These are phyloP conservation scores for Sporobolomyces pararoseus DNA, from an alignment of 768 basidiomycete species.

Conservation along the genomic window DNA sequence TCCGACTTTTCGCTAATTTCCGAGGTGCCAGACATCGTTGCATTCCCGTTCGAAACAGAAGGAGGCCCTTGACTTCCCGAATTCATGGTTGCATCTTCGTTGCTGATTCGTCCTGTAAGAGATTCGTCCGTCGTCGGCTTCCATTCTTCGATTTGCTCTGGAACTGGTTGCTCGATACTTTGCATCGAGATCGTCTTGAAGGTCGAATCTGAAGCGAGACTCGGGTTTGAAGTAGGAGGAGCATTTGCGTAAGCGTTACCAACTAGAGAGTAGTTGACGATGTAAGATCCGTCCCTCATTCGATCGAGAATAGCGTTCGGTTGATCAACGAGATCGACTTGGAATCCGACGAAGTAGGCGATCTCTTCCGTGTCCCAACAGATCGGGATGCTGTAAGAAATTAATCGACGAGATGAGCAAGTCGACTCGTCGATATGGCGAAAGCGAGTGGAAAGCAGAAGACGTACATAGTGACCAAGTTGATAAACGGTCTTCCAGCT, in stretches of 20 bases:
- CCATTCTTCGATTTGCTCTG: slow-evolving; percentile 13
- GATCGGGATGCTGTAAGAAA: slow-evolving; percentile 66
- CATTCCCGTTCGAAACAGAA: background rate
- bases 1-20: slow-evolving; percentile 20
- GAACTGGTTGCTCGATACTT: slow-evolving; percentile 18
- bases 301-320: slow-evolving; percentile 77
- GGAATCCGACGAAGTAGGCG: slow-evolving; percentile 89
- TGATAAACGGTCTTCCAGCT: slow-evolving; percentile 78
- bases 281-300: slow-evolving; percentile 60
- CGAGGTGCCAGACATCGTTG: background rate
- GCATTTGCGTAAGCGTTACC: slow-evolving; percentile 21
- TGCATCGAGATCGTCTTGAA: slow-evolving; percentile 33
- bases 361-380: slow-evolving; percentile 69
- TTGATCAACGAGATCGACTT: slow-evolving; percentile 88
- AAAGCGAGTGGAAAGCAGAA: background rate
- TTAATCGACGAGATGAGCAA: background rate
- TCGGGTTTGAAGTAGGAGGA: slow-evolving; percentile 18
- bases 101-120: background rate
- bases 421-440: too few species aligned
- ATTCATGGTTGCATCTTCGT: background rate
- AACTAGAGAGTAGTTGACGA: slow-evolving; percentile 58
- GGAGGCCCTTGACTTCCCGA: background rate
- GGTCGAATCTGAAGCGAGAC: slow-evolving; percentile 7
- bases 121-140: background rate
- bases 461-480: slow-evolving; percentile 60